Base-by-base conservation (phyloP, 2,329 filamentous ascomycete species). In the Ambrosiella xylebori region DNA sequence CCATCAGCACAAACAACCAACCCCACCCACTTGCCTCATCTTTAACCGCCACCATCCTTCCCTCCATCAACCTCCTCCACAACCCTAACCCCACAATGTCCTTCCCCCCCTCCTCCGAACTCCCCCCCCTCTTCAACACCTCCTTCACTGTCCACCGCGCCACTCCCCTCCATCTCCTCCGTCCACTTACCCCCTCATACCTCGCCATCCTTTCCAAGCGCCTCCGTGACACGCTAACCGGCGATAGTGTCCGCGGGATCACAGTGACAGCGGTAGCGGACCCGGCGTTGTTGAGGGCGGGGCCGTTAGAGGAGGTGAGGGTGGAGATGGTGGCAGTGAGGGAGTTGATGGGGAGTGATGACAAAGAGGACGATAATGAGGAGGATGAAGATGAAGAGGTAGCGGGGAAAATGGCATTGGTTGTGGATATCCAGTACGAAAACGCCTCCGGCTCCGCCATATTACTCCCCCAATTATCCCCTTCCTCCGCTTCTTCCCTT, bases 211-310 rank as follows among this genome's bases (percentile, higher is more conserved):
- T 81, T 0, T 72, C 75, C 0, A 71, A 71, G 7, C 71, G 74
- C 1, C 66, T 82, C 1, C 74, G 78, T 44, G 78, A 81, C 53
- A 70, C 70, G 1, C 71, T 81, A 0, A 76, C 80, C 0, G 78
- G 78, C 13, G 78, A 81, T 62, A 74, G 79, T 1, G 76, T 81
- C n/a, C 75, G 79, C 58, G 79, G 79, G 49, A 74, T 81, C 15
- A 76, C 81, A 62, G 72, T 82, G 15, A 51, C 56, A 3, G 70
- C 72, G 54, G 67, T 70, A 4, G 71, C 70, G 15, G 73, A 74
- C 35, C 71, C 63, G 6, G 61, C 65, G 0, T 63, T 74, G 19
- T 68, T 69, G 0, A 66, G 70, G 7, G 69, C 71, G 0, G 74
- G 74, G 1, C 68, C 72, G 1, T 63, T 81, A 17, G 72, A 74